Percentiles rank a stretch among this genome's conserved stretches.
Evolutionary conservation across 2,329 filamentous ascomycete species (phyloP).

Genomic region (Parafenestella ontariensis): DNA sequence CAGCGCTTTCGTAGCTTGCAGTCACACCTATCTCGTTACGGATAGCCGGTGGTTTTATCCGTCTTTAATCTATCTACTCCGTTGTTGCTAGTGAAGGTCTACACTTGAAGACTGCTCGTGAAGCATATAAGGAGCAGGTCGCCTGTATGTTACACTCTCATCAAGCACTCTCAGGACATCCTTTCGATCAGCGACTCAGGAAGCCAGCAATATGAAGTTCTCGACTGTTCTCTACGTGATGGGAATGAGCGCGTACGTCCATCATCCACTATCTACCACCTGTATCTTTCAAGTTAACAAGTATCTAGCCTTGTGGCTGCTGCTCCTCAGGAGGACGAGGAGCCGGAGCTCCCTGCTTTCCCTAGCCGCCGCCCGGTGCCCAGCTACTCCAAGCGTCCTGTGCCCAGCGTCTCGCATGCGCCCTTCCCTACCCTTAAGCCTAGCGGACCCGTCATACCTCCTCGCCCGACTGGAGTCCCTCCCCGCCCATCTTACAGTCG

Average conservation of each 20-base stretch:
- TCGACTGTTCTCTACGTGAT: conserved; percentile 25
- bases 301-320: conserved; percentile 25
- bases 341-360: conserved; percentile 16
- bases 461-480: background rate
- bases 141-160: background rate
- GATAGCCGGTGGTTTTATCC: background rate
- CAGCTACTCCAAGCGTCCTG: conserved; percentile 5
- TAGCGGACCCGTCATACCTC: conserved; percentile 1
- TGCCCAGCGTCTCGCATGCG: conserved; percentile 11
- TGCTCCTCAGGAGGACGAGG: conserved; percentile 20
- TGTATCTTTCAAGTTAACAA: conserved; percentile 5
- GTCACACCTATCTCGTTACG: background rate
- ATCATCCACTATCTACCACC: background rate
- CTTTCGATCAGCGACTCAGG: conserved; percentile 6
- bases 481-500: conserved; percentile 1
- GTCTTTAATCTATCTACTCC: conserved; percentile 5
- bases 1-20: background rate
- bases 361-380: conserved; percentile 15
- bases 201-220: conserved; percentile 35
- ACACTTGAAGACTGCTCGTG: background rate
- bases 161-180: conserved; percentile 13
- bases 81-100: background rate
- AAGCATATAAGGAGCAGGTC: conserved; percentile 22
- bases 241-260: conserved; percentile 27
- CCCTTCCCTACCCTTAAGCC: conserved; percentile 4